These are phyloP conservation scores for Cystobasidium slooffiae DNA, from an alignment of 1,284 basidiomycete genomes.

Conservation along the genomic window DNA sequence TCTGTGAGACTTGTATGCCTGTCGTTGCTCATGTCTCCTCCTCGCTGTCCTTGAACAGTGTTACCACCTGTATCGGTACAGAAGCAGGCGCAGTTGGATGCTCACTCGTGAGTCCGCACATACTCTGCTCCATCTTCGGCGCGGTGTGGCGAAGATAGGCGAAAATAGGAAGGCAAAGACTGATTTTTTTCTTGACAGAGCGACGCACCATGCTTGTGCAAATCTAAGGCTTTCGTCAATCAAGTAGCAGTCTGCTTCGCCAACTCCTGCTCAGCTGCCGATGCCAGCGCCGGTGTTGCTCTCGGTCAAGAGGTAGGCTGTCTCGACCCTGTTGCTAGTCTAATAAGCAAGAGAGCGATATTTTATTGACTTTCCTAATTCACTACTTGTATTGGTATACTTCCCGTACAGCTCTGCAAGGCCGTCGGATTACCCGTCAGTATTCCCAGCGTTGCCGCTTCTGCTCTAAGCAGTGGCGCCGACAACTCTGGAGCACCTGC, in stretches of 20 bases:
- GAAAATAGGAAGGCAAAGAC: too few relatives aligned
- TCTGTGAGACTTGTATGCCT: neutral
- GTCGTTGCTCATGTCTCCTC: neutral
- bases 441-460: constrained; percentile 28
- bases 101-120: constrained; percentile 2
- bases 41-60: neutral
- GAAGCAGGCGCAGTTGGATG: constrained; percentile 1
- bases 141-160: too few relatives aligned
- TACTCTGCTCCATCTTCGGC: neutral
- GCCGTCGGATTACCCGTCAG: constrained; percentile 29
- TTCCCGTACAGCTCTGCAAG: constrained; percentile 27
- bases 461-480: constrained; percentile 16
- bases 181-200: neutral
- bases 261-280: constrained; percentile 19
- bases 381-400: neutral
- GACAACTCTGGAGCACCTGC: neutral
- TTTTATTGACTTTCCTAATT: neutral
- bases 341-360: too few relatives aligned
- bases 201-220: constrained; percentile 39
- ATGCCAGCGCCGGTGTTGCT: constrained; percentile 31
- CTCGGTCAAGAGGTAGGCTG: constrained; percentile 37
- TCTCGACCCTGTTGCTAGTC: too few relatives aligned
- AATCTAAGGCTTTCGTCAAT: constrained; percentile 37
- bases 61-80: constrained; percentile 12
- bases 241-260: constrained; percentile 35